Evolutionary conservation across 768 basidiomycete genomes (phyloP), one percentile per base, ranked within the genome.

Genomic region (Serendipita indica): DNA sequence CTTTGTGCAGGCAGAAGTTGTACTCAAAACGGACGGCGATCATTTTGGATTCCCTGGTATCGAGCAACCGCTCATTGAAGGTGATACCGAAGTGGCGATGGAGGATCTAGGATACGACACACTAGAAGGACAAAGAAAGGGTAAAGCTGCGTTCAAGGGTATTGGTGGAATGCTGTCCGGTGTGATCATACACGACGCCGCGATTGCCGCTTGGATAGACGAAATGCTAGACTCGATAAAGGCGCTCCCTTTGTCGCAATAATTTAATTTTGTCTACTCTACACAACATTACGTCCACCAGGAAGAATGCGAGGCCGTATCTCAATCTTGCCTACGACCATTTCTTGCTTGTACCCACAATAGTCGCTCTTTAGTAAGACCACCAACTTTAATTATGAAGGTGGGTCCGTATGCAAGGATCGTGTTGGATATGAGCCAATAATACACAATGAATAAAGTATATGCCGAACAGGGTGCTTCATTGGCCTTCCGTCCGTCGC

Each of bases 21-120:
- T 77, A 3, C 86, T 86, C 32, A 77, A 86, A 27, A 82, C 76
- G 2, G 84, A 88, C 65, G 84, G 79, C 20, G 89, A 93, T 60
- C 86, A 88, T 62, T 94, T 92, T 69, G 91, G 91, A 0, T 89
- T 94, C 68, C 92, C 92, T 3, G 89, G 85, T 0, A 58, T 88
- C 20, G 72, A 54, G 30, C 49, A 54, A 2, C 45, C 14, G 22
- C 25, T 30, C 22, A 16, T 27, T 10, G 10, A n/a, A 28, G 49
- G 49, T 4, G 49, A 54, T 25, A 27, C 20, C 34, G 49, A 28
- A 58, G 58, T 57, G 57, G 37, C 22, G 46, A 33, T 30, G 57
- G 49, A 54, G 32, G 49, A 54, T 28, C 32, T 54, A n/a, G 49
- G 49, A n/a, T 27, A 22, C 12, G 49, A 54, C 32, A 5, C 25